phyloP scores from a whole-genome alignment of 2,329 filamentous ascomycete genomes.

The Paraphaeosphaeria sporulosa region DNA sequence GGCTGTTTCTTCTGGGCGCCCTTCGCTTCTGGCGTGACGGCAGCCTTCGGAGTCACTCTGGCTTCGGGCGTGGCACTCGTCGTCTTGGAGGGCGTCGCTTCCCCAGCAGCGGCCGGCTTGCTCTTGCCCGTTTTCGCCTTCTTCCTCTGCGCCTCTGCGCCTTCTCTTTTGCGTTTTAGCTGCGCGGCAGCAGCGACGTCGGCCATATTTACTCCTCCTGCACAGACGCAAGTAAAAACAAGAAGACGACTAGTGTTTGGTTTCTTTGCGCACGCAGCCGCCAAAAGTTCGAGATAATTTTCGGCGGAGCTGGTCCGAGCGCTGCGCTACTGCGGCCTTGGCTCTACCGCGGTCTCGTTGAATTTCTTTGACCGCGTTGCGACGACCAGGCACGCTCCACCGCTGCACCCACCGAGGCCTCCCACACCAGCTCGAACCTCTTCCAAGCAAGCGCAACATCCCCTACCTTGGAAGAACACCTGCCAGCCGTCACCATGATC shows the following conservation, averaged over 20 bases:
- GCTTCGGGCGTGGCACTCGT: constrained; percentile 18
- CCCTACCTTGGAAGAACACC: neutral
- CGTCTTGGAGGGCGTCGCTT: constrained; percentile 19
- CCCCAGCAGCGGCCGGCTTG: constrained; percentile 20
- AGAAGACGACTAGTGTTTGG: neutral
- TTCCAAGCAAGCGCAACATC: constrained; percentile 17
- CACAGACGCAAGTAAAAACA: neutral
- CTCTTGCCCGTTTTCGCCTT: constrained; percentile 40
- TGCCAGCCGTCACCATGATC: constrained; percentile 75
- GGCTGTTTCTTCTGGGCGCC: constrained; percentile 16
- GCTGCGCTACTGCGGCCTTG: constrained; percentile 30
- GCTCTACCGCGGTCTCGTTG: constrained; percentile 24
- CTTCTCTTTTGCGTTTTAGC: constrained; percentile 43
- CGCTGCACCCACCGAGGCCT: neutral
- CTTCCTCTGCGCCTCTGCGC: constrained; percentile 35
- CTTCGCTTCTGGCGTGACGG: constrained; percentile 19
- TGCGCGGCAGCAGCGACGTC: constrained; percentile 28
- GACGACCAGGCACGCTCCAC: neutral
- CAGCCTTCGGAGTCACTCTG: constrained; percentile 24
- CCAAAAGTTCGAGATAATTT: constrained; percentile 35
- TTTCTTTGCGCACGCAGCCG: neutral
- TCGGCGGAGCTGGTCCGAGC: constrained; percentile 37
- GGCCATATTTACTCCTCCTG: constrained; percentile 28
- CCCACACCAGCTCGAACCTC: constrained; percentile 9
- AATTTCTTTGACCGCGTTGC: constrained; percentile 46